A percentile compares a stretch with the other conserved stretches of the same genome.
These are phyloP conservation scores for Colletotrichum tropicale DNA, from an alignment of 2,329 filamentous ascomycete genomes.

Conservation along the genomic window DNA sequence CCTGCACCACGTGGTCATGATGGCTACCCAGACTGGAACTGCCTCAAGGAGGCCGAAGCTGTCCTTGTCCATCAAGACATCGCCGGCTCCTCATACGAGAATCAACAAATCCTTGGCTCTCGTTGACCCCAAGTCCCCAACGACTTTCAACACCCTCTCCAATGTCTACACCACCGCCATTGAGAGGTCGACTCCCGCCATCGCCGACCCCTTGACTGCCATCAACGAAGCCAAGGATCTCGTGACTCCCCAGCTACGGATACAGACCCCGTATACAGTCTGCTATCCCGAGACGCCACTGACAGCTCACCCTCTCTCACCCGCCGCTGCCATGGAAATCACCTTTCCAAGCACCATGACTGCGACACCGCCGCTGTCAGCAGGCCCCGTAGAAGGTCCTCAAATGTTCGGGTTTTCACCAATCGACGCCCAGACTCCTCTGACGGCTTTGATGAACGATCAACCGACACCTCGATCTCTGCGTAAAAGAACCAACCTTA, in stretches of 20 bases:
- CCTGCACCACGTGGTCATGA: constrained; percentile 23
- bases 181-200: constrained; percentile 58
- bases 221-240: constrained; percentile 44
- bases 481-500: constrained; percentile 41
- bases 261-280: constrained; percentile 49
- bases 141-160: constrained; percentile 69
- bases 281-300: constrained; percentile 59
- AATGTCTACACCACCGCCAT: constrained; percentile 69
- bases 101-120: constrained; percentile 48
- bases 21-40: constrained; percentile 41
- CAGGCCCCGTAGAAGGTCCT: constrained; percentile 50
- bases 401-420: constrained; percentile 52
- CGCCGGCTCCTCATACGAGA: constrained; percentile 39
- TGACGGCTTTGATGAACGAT: constrained; percentile 1
- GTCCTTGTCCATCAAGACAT: constrained; percentile 59
- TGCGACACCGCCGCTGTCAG: constrained; percentile 63
- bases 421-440: constrained; percentile 30
- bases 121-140: constrained; percentile 63
- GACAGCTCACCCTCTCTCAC: constrained; percentile 55
- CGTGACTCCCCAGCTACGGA: constrained; percentile 28
- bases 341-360: constrained; percentile 62
- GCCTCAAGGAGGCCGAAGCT: constrained; percentile 57
- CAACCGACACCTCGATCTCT: constrained; percentile 34
- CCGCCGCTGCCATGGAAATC: constrained; percentile 47
- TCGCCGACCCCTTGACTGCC: constrained; percentile 52